Conservation (phyloP, 2,329 filamentous ascomycete genomes). For the Domatiomyces catenatus region DNA sequence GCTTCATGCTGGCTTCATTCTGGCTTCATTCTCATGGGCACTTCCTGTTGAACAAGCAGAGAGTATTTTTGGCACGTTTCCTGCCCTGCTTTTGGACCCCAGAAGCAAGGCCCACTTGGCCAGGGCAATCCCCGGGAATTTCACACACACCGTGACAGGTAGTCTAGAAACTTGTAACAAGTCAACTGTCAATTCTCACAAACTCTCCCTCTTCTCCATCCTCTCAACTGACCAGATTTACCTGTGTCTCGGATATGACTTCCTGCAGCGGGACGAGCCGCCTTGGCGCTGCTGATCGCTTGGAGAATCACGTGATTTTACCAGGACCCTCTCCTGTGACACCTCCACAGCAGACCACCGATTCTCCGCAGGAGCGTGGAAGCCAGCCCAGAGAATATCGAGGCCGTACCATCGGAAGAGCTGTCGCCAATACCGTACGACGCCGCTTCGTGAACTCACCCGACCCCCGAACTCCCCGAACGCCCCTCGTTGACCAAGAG, state of each 20-base stretch:
- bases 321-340: background rate
- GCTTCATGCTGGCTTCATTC: no score
- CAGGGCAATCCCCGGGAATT: background rate
- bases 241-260: background rate
- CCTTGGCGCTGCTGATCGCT: background rate
- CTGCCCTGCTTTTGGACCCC: background rate
- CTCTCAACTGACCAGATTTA: background rate
- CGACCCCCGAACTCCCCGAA: background rate
- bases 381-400: background rate
- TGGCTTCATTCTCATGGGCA: no score
- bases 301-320: background rate
- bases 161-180: no score
- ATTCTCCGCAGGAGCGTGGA: background rate
- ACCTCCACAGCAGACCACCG: background rate
- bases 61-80: background rate
- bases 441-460: background rate
- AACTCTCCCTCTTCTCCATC: background rate
- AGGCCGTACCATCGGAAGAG: background rate
- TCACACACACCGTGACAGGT: background rate
- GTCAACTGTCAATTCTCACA: background rate
- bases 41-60: no score
- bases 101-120: background rate
- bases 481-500: background rate
- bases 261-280: background rate
- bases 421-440: background rate